phyloP scores from a whole-genome alignment of 495 filamentous ascomycete genomes.

The Trichoderma reesei region DNA sequence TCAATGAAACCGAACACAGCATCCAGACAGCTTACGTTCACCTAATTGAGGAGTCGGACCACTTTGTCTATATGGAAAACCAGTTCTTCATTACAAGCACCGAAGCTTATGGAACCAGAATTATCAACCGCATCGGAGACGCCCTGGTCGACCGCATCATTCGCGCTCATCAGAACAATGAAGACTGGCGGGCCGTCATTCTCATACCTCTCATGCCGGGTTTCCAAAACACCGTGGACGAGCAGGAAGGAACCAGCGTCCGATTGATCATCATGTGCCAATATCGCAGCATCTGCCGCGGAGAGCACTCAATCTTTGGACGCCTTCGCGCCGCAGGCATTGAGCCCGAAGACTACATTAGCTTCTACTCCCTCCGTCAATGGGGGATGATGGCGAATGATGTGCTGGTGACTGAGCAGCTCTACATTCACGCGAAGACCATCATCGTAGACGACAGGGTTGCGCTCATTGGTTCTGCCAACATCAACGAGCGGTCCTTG shows the following conservation, averaged over 20 bases:
- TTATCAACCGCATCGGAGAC: constrained; percentile 91
- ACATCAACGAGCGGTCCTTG: constrained; percentile 99
- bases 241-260: constrained; percentile 86
- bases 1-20: constrained; percentile 77
- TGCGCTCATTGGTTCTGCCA: constrained; percentile 92
- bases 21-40: constrained; percentile 96
- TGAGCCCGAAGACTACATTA: constrained; percentile 93
- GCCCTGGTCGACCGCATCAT: constrained; percentile 87
- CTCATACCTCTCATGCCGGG: constrained; percentile 94
- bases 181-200: constrained; percentile 91
- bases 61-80: constrained; percentile 98
- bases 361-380: constrained; percentile 83
- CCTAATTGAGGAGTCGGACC: constrained; percentile 86
- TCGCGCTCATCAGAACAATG: constrained; percentile 69
- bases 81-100: constrained; percentile 98
- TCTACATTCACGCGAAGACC: constrained; percentile 97
- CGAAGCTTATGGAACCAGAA: constrained; percentile 73
- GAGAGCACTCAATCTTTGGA: constrained; percentile 87
- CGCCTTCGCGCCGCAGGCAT: constrained; percentile 71
- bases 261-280: constrained; percentile 97
- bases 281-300: constrained; percentile 92
- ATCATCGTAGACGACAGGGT: constrained; percentile 94
- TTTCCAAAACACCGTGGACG: constrained; percentile 94
- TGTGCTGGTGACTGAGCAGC: constrained; percentile 82
- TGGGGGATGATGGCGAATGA: constrained; percentile 89